Percentiles rank a stretch among this genome's conserved stretches.
phyloP scores from a whole-genome alignment of 177 flowering plant genomes.

The Tripterygium wilfordii region DNA sequence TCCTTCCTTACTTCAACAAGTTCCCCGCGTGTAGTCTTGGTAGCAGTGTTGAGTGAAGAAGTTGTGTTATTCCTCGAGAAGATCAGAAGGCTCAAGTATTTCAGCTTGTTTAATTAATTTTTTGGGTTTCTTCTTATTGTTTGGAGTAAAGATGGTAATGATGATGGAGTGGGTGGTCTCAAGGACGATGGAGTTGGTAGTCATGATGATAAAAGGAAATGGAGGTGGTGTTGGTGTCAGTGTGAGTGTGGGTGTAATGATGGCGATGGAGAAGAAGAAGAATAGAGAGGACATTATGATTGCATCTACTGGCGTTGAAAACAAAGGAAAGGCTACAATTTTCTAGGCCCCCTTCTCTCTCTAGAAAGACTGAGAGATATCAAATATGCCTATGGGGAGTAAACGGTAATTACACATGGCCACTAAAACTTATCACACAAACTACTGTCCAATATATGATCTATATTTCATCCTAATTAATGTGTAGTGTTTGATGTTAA shows the following conservation, averaged over 20 bases:
- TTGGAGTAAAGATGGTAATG: too few species aligned
- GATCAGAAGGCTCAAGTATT: neutral
- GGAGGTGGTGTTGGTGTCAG: slow-evolving; percentile 5
- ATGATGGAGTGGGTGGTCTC: too few species aligned
- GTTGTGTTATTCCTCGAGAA: slow-evolving; percentile 1
- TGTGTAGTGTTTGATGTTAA: too few species aligned
- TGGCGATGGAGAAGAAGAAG: slow-evolving; percentile 14
- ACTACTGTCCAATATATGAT: too few species aligned
- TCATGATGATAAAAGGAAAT: slow-evolving; percentile 7
- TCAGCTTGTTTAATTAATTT: neutral
- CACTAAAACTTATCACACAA: slow-evolving; percentile 1
- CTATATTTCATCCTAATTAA: too few species aligned
- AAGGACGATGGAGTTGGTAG: too few species aligned
- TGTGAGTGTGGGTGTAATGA: slow-evolving; percentile 25
- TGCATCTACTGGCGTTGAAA: slow-evolving; percentile 13
- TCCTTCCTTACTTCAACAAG: too few species aligned
- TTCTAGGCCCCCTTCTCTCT: slow-evolving; percentile 4
- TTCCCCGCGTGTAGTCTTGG: too few species aligned
- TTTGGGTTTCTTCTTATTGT: slow-evolving; percentile 9
- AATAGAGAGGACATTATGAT: slow-evolving; percentile 12
- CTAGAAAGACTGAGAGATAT: slow-evolving; percentile 11
- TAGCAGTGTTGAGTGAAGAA: too few species aligned
- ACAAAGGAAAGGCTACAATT: slow-evolving; percentile 10
- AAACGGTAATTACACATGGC: neutral
- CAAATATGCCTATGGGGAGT: slow-evolving; percentile 2